phyloP scores from a whole-genome alignment of 768 basidiomycete genomes.

The Pisolithus sp. region DNA sequence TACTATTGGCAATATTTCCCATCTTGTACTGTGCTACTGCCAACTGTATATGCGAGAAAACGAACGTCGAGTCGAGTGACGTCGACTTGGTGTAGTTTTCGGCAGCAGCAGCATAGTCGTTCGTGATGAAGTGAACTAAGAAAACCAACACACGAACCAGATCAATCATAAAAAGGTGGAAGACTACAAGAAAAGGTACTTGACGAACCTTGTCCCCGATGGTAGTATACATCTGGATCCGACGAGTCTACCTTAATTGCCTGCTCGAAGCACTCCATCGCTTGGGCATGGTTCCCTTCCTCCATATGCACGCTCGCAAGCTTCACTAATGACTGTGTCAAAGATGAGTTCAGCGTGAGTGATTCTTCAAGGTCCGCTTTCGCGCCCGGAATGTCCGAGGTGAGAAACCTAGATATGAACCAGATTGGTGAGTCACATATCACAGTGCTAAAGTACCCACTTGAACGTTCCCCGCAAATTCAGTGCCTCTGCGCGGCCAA shows the following conservation, averaged over 20 bases:
- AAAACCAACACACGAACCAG: neutral
- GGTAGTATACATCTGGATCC: slow-evolving; percentile 97
- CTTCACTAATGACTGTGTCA: slow-evolving; percentile 91
- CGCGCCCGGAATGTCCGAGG: slow-evolving; percentile 75
- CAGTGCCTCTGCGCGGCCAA: slow-evolving; percentile 77
- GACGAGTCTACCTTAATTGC: slow-evolving; percentile 76
- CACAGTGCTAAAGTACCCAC: slow-evolving; percentile 36
- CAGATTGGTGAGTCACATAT: neutral
- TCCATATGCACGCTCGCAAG: slow-evolving; percentile 98
- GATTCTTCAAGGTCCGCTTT: slow-evolving; percentile 79
- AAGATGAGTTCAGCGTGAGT: slow-evolving; percentile 55
- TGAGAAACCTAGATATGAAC: slow-evolving; percentile 64
- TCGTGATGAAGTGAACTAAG: slow-evolving; percentile 90
- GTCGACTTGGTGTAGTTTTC: slow-evolving; percentile 88
- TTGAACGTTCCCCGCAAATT: slow-evolving; percentile 96
- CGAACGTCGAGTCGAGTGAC: slow-evolving; percentile 80
- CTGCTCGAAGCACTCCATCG: slow-evolving; percentile 88
- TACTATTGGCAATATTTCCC: slow-evolving; percentile 68
- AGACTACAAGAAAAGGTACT: neutral
- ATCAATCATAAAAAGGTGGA: neutral
- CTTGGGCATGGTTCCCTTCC: slow-evolving; percentile 69
- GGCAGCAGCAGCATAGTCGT: slow-evolving; percentile 79
- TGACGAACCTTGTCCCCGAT: slow-evolving; percentile 83
- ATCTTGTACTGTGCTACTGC: slow-evolving; percentile 97
- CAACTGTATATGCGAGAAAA: slow-evolving; percentile 95